A percentile compares a stretch with the other conserved stretches of the same genome.
Conservation (phyloP, 2,329 filamentous ascomycete genomes). For the Alternaria tenuissima region DNA sequence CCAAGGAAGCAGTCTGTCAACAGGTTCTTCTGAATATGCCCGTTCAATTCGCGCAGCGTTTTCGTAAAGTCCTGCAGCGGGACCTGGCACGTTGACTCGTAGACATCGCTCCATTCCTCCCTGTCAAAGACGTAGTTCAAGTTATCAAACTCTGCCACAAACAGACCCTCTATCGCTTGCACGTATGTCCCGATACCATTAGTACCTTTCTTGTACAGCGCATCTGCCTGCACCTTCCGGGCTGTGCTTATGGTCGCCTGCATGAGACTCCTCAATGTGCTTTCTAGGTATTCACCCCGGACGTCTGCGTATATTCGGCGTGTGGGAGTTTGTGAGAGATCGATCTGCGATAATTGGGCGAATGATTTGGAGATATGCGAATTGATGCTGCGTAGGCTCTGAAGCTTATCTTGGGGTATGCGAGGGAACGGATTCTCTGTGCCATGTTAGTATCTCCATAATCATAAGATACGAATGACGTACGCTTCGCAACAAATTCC, state of each 20-base stretch:
- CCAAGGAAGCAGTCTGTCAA: constrained; percentile 92
- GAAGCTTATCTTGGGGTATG: constrained; percentile 77
- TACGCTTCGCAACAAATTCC: constrained; percentile 90
- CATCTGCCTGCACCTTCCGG: constrained; percentile 76
- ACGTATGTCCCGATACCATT: constrained; percentile 93
- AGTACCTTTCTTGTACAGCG: constrained; percentile 84
- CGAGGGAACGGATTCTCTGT: constrained; percentile 77
- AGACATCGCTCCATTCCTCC: constrained; percentile 82
- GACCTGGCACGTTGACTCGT: constrained; percentile 79
- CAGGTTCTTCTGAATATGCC: constrained; percentile 85
- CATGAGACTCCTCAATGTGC: constrained; percentile 83
- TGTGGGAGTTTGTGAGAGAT: constrained; percentile 69
- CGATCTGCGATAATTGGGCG: constrained; percentile 57
- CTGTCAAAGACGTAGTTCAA: constrained; percentile 85
- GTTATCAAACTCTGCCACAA: constrained; percentile 88
- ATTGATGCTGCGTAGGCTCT: constrained; percentile 81
- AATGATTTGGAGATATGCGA: constrained; percentile 73
- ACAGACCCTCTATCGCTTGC: constrained; percentile 84
- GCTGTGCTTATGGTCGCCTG: constrained; percentile 82
- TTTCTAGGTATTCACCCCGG: constrained; percentile 83
- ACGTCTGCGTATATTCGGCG: constrained; percentile 86
- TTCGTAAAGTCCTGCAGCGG: constrained; percentile 83
- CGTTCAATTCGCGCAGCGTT: constrained; percentile 87
- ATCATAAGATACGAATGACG: constrained; percentile 26
- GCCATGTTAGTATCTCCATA: constrained; percentile 20